A percentile compares a stretch with the other conserved stretches of the same genome.
phyloP scores from a whole-genome alignment of 805 yeast genomes.

The Helenozyma rhizophorensis region DNA sequence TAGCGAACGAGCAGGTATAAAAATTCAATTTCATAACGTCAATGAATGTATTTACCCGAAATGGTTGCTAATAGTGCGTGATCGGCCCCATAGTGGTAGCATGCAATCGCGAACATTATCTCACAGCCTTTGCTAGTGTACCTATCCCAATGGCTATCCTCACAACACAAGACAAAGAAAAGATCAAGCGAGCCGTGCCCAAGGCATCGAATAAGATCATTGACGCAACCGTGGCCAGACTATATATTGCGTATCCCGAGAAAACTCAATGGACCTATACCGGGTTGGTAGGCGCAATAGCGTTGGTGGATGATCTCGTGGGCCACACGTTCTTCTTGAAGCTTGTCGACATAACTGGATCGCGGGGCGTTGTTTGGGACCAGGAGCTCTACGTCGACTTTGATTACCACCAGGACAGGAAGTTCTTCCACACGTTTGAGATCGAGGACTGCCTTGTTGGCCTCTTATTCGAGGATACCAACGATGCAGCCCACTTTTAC shows the following conservation, averaged over 20 bases:
- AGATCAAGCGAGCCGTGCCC: constrained; percentile 84
- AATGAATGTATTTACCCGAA: too few relatives aligned
- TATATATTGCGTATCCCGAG: constrained; percentile 88
- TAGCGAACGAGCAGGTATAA: too few relatives aligned
- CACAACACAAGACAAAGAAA: constrained; percentile 69
- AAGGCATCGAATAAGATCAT: constrained; percentile 81
- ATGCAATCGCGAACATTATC: too few relatives aligned
- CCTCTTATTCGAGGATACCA: constrained; percentile 79
- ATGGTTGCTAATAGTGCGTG: too few relatives aligned
- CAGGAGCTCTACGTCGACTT: constrained; percentile 89
- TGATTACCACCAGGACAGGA: constrained; percentile 87
- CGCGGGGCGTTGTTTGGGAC: constrained; percentile 92
- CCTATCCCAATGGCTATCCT: constrained; percentile 30
- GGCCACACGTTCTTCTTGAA: constrained; percentile 93
- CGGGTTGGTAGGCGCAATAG: constrained; percentile 84
- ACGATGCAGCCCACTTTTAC: constrained; percentile 80
- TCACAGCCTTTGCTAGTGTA: too few relatives aligned
- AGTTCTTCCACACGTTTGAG: constrained; percentile 93
- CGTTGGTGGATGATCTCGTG: constrained; percentile 84
- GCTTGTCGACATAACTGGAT: constrained; percentile 77
- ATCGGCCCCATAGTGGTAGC: too few relatives aligned
- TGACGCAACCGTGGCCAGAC: constrained; percentile 85
- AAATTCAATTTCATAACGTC: too few relatives aligned
- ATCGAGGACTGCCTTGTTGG: constrained; percentile 87
- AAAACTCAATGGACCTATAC: constrained; percentile 80